These are phyloP conservation scores for Pyrenophora graminea DNA, from an alignment of 2,329 filamentous ascomycete genomes.

Conservation along the genomic window DNA sequence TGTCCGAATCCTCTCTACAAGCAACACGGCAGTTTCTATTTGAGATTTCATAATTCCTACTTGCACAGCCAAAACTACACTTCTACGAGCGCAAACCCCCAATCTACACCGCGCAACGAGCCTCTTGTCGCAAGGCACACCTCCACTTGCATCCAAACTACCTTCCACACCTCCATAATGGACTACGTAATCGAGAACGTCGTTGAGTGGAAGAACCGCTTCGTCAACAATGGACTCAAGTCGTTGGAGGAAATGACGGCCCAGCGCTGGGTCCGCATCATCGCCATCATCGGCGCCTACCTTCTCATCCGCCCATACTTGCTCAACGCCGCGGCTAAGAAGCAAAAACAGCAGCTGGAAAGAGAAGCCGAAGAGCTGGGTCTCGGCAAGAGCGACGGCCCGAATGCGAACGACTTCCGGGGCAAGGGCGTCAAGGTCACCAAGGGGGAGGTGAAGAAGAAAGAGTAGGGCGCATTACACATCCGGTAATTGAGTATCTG, in stretches of 20 bases:
- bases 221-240: constrained; percentile 48
- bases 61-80: too few species aligned
- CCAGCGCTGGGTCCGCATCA: constrained; percentile 65
- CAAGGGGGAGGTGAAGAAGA: constrained; percentile 55
- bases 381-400: constrained; percentile 35
- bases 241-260: constrained; percentile 51
- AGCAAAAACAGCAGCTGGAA: constrained; percentile 67
- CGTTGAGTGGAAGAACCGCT: constrained; percentile 42
- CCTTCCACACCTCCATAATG: constrained; percentile 13
- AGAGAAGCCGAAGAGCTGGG: constrained; percentile 50
- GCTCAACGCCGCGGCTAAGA: constrained; percentile 66
- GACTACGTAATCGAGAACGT: constrained; percentile 32
- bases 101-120: background rate
- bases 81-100: too few species aligned
- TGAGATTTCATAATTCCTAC: background rate
- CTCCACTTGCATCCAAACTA: background rate
- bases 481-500: too few species aligned
- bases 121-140: background rate
- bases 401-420: constrained; percentile 40
- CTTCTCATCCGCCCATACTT: constrained; percentile 72
- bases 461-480: background rate
- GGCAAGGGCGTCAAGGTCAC: constrained; percentile 28
- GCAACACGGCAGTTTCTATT: background rate
- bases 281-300: constrained; percentile 74
- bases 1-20: background rate